Conservation (phyloP, 2,329 filamentous ascomycete genomes). For the Grosmannia penicillata region DNA sequence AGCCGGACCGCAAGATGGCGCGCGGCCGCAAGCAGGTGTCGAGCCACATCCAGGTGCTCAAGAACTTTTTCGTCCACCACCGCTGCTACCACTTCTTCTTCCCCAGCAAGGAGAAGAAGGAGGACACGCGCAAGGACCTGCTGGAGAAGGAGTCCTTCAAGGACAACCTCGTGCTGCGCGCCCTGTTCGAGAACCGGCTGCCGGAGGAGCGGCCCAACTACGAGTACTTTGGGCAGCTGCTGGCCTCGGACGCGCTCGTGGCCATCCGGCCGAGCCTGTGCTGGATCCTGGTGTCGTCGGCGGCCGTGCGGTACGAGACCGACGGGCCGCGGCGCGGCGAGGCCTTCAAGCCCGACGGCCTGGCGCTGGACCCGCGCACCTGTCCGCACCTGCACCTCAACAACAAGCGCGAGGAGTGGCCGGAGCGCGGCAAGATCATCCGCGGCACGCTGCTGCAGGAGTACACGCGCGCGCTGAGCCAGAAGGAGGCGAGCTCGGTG, state of each 20-base stretch:
- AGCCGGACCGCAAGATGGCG: slow-evolving; percentile 30
- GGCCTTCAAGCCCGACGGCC: slow-evolving; percentile 25
- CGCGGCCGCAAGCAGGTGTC: slow-evolving; percentile 48
- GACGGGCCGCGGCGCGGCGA: slow-evolving; percentile 19
- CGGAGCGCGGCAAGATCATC: slow-evolving; percentile 28
- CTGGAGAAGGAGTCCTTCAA: slow-evolving; percentile 42
- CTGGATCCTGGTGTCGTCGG: slow-evolving; percentile 43
- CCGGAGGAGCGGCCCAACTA: slow-evolving; percentile 47
- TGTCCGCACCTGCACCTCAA: slow-evolving; percentile 44
- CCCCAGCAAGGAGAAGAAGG: slow-evolving; percentile 36
- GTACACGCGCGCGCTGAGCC: slow-evolving; percentile 38
- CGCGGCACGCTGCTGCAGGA: slow-evolving; percentile 38
- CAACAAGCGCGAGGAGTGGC: slow-evolving; percentile 34
- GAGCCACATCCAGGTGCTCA: slow-evolving; percentile 57
- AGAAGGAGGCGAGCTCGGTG: slow-evolving; percentile 40
- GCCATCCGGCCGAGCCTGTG: slow-evolving; percentile 41
- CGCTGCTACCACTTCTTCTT: slow-evolving; percentile 51
- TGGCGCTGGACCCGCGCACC: slow-evolving; percentile 25
- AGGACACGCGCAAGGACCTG: slow-evolving; percentile 25
- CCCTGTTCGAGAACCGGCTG: slow-evolving; percentile 40
- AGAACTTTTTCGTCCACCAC: slow-evolving; percentile 48
- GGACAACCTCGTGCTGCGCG: slow-evolving; percentile 47
- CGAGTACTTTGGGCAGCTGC: slow-evolving; percentile 43
- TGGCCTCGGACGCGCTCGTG: slow-evolving; percentile 37
- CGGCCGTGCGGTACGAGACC: slow-evolving; percentile 33